These are phyloP conservation scores for Euryodendron excelsum DNA, from an alignment of 148 eudicot species.

Conservation along the genomic window DNA sequence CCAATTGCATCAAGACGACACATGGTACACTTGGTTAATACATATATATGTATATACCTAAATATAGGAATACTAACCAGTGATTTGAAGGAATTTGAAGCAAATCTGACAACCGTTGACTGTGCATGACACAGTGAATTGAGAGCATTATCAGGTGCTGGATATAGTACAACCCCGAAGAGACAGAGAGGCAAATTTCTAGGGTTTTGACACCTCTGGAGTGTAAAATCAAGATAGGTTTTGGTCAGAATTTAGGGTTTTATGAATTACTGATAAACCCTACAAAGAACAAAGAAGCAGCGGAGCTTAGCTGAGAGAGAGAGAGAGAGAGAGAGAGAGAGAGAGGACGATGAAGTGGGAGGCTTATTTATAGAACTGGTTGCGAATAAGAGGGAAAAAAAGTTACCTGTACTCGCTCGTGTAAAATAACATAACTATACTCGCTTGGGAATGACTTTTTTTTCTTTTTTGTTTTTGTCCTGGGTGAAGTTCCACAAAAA, in stretches of 20 bases:
- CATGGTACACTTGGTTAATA: not conserved
- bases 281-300: not conserved
- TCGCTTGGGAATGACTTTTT: too few relatives aligned
- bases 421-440: too few relatives aligned
- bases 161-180: slow-evolving; percentile 4
- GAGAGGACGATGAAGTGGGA: not conserved
- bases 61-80: not conserved
- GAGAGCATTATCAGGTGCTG: not conserved
- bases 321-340: not conserved
- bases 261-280: slow-evolving; percentile 1
- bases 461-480: too few relatives aligned
- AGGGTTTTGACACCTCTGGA: not conserved
- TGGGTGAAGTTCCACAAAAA: too few relatives aligned
- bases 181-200: not conserved
- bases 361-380: not conserved
- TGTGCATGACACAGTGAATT: too few relatives aligned
- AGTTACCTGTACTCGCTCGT: too few relatives aligned
- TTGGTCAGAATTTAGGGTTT: not conserved
- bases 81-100: not conserved
- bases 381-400: not conserved
- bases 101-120: not conserved
- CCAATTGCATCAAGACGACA: not conserved
- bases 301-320: not conserved
- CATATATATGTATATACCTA: too few relatives aligned
- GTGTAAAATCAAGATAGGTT: too few relatives aligned